Evolutionary conservation across 1,284 basidiomycete genomes (phyloP), one percentile per base, ranked within the genome.

Genomic region (Ceratobasidium sp.): DNA sequence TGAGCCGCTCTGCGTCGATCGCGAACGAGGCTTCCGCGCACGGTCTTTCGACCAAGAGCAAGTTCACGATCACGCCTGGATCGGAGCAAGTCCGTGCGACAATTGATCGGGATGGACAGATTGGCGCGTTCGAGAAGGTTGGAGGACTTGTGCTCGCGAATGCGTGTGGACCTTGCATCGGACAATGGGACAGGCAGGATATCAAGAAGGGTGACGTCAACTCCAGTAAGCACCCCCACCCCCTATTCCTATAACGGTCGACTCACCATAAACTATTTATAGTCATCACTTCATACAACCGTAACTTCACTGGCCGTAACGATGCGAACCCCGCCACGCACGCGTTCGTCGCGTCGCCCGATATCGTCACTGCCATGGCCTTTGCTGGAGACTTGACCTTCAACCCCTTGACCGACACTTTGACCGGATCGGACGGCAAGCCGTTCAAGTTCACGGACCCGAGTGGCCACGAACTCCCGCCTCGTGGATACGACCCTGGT

Each of bases 251-350:
- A n/a, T n/a, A n/a, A n/a, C n/a, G n/a, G n/a, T n/a, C n/a, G n/a
- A n/a, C n/a, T n/a, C n/a, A n/a, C n/a, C n/a, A n/a, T 75, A 7
- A 54, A 3, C 47, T 27, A 9, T 74, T n/a, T 31, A 33, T 11
- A 96, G 96, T 96, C 31, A 99, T 99, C 79, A 98, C 98, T 2
- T 98, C 96, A 54, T 99, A 99, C 87, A 99, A 99, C 85, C 90
- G 96, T 48, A 95, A 99, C 86, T 99, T 99, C 88, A 96, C 95
- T 83, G 96, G 95, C 1, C 90, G 98, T 78, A 99, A 99, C 83
- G 98, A 99, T 81, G 98, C 97, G 51, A 99, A 99, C 84, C 87
- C 89, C 76, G 87, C 93, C 78, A 99, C 97, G 22, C 97, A 98
- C 96, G 99, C 99, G 85, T 98, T 99, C 86, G 89, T 99, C 73